Conservation (phyloP, 2,329 filamentous ascomycete species). For the Paecilomyces niveus region DNA sequence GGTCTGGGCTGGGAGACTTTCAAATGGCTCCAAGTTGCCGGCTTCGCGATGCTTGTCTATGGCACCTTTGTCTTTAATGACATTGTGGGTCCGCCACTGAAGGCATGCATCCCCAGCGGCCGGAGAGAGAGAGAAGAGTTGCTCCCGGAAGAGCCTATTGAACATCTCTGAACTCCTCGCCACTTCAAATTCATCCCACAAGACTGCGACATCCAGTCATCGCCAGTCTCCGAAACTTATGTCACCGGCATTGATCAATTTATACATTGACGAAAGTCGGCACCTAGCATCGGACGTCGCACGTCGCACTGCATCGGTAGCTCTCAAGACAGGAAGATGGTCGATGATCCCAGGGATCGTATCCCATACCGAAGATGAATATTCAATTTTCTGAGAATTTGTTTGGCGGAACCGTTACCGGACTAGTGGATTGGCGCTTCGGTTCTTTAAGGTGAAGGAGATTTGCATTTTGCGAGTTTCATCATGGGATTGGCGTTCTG, state of each 20-base stretch:
- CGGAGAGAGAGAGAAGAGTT: slow-evolving; percentile 49
- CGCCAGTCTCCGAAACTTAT: neutral
- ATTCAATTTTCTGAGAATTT: neutral
- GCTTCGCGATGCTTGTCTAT: slow-evolving; percentile 86
- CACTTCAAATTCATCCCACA: neutral
- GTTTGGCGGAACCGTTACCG: neutral
- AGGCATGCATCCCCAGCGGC: slow-evolving; percentile 53
- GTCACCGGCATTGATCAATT: neutral
- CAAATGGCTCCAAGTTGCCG: slow-evolving; percentile 90
- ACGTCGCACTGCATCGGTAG: neutral
- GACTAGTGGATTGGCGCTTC: neutral
- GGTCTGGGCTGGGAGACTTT: slow-evolving; percentile 94
- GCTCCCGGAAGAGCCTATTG: slow-evolving; percentile 75
- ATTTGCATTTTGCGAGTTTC: neutral
- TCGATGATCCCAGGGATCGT: neutral
- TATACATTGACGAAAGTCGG: neutral
- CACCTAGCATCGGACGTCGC: no score
- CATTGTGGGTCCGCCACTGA: slow-evolving; percentile 74
- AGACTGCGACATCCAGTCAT: neutral
- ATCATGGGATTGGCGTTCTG: neutral
- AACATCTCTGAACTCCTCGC: slow-evolving; percentile 48
- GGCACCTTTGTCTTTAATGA: slow-evolving; percentile 97
- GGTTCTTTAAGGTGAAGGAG: neutral
- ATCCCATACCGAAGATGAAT: neutral
- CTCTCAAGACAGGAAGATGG: neutral